phyloP scores from a whole-genome alignment of 208 protist genomes.

The Acanthamoeba rhysodes region DNA sequence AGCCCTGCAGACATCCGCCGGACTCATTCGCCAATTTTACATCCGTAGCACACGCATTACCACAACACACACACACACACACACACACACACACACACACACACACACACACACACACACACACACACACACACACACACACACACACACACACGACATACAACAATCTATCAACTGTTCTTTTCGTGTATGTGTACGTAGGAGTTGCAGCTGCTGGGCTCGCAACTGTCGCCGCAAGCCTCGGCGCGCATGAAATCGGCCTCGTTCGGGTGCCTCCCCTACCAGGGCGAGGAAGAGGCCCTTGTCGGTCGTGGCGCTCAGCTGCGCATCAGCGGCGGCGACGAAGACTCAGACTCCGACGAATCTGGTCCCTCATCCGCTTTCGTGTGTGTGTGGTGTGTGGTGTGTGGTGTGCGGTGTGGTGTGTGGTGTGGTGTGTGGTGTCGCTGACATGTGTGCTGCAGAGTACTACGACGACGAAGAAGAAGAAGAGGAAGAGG shows the following conservation, averaged over 20 bases:
- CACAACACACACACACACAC: not conserved
- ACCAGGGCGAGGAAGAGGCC: not conserved
- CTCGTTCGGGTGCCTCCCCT: conserved; percentile 5
- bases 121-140: too few species aligned
- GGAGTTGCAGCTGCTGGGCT: conserved; percentile 1
- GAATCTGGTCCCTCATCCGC: not conserved
- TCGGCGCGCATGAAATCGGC: not conserved
- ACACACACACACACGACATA: too few species aligned
- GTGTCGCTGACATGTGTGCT: too few species aligned
- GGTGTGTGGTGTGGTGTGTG: not conserved
- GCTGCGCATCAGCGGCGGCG: not conserved
- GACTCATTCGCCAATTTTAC: not conserved
- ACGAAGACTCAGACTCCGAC: not conserved
- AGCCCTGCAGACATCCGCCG: not conserved
- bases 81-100: too few species aligned
- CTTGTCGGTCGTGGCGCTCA: not conserved
- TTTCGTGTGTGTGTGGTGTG: not conserved
- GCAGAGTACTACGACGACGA: not conserved
- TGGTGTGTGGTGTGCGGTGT: too few species aligned
- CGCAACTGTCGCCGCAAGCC: not conserved
- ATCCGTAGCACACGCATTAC: too few species aligned
- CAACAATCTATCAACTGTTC: too few species aligned
- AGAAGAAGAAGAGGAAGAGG: not conserved
- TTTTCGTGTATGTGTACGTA: too few species aligned
- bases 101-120: too few species aligned